Conservation (phyloP, 495 filamentous ascomycete species). For the Arthonia radiata region DNA sequence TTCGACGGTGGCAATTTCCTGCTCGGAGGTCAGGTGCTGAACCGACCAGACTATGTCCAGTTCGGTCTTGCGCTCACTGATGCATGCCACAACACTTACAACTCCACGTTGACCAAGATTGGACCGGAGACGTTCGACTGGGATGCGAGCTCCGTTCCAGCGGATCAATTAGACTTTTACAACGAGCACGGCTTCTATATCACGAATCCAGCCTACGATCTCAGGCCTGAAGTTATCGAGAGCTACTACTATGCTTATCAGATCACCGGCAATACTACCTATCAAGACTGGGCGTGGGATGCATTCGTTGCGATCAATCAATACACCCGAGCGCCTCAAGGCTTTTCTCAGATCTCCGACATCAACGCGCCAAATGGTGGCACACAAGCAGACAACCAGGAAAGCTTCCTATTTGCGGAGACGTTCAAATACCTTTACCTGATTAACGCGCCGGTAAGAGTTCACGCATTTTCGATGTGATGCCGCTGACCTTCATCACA, state of each 20-base stretch:
- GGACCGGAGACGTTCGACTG: slow-evolving; percentile 60
- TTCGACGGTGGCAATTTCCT: slow-evolving; percentile 77
- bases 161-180: too few species aligned
- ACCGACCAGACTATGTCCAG: slow-evolving; percentile 34
- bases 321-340: slow-evolving; percentile 35
- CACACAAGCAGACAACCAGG: slow-evolving; percentile 40
- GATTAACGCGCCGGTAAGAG: slow-evolving; percentile 28
- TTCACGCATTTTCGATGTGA: slow-evolving; percentile 1
- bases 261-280: slow-evolving; percentile 44
- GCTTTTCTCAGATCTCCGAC: slow-evolving; percentile 32
- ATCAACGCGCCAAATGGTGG: slow-evolving; percentile 25
- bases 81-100: slow-evolving; percentile 55
- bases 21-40: slow-evolving; percentile 51
- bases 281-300: slow-evolving; percentile 69
- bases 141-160: too few species aligned
- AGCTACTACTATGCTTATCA: slow-evolving; percentile 75
- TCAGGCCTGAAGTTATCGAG: slow-evolving; percentile 72
- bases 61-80: slow-evolving; percentile 54
- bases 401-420: slow-evolving; percentile 82
- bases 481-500: slow-evolving; percentile 1
- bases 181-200: slow-evolving; percentile 62
- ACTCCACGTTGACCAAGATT: slow-evolving; percentile 38
- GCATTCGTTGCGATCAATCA: slow-evolving; percentile 46
- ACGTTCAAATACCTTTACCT: slow-evolving; percentile 70
- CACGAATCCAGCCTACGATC: slow-evolving; percentile 30